These are phyloP conservation scores for Brasilioporus rufonigricans DNA, from an alignment of 768 basidiomycete genomes.

Conservation along the genomic window DNA sequence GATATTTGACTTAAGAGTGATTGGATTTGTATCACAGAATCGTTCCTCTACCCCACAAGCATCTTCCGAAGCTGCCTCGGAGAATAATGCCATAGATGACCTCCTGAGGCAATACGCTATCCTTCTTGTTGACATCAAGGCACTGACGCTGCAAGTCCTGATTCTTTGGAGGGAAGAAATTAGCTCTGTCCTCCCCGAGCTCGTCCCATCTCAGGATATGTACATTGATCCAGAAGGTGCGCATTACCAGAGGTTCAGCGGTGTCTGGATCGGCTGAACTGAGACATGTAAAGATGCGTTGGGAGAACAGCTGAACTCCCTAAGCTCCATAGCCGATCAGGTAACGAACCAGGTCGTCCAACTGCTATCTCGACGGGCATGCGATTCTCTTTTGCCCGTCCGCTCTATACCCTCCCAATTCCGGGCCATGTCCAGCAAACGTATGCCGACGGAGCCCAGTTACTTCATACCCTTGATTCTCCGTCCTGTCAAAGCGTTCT, in stretches of 20 bases:
- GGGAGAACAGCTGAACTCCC: slow-evolving; percentile 44
- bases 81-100: slow-evolving; percentile 62
- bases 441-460: slow-evolving; percentile 73
- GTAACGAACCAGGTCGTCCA: slow-evolving; percentile 62
- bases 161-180: slow-evolving; percentile 72
- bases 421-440: slow-evolving; percentile 77
- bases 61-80: slow-evolving; percentile 48
- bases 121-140: slow-evolving; percentile 65
- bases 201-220: slow-evolving; percentile 30
- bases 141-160: slow-evolving; percentile 49
- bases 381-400: slow-evolving; percentile 80
- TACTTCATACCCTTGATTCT: slow-evolving; percentile 83
- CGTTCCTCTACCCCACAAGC: slow-evolving; percentile 55
- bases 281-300: slow-evolving; percentile 47
- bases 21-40: slow-evolving; percentile 27
- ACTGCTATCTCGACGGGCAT: slow-evolving; percentile 78
- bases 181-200: slow-evolving; percentile 54
- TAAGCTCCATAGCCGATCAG: slow-evolving; percentile 53
- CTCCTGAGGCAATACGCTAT: slow-evolving; percentile 63
- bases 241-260: slow-evolving; percentile 6
- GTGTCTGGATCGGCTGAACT: background rate
- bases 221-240: slow-evolving; percentile 50
- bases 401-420: slow-evolving; percentile 89
- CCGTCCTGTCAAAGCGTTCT: slow-evolving; percentile 74
- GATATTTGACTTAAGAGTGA: background rate